Conservation (phyloP, 495 filamentous ascomycete species). For the Trichoderma gamsii region DNA sequence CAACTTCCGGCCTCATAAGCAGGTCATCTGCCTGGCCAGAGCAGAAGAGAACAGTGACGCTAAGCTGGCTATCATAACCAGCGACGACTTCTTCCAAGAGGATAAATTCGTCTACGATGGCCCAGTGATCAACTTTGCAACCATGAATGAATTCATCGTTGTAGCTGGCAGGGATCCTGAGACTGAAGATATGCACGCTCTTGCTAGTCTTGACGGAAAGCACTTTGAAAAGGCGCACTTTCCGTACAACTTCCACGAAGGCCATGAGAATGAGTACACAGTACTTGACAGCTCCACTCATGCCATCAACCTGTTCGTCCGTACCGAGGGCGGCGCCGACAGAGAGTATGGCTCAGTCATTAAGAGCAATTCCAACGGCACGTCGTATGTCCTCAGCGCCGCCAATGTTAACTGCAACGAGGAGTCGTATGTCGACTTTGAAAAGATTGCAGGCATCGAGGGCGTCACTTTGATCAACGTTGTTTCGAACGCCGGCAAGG, state of each 20-base stretch:
- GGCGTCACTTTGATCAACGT: conserved; percentile 83
- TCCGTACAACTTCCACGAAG: conserved; percentile 70
- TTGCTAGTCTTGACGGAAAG: conserved; percentile 75
- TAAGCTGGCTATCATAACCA: conserved; percentile 63
- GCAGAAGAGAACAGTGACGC: conserved; percentile 57
- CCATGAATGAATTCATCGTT: conserved; percentile 91
- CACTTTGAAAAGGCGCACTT: conserved; percentile 80
- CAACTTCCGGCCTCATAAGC: conserved; percentile 49
- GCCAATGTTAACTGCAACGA: conserved; percentile 69
- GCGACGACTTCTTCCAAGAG: conserved; percentile 66
- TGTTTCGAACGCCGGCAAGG: conserved; percentile 60
- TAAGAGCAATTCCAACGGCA: conserved; percentile 97
- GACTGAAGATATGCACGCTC: conserved; percentile 63
- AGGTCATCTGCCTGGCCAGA: conserved; percentile 77
- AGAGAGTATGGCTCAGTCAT: conserved; percentile 77
- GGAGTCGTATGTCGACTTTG: conserved; percentile 82
- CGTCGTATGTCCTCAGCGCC: conserved; percentile 80
- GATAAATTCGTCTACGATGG: conserved; percentile 48
- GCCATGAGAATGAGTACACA: conserved; percentile 74
- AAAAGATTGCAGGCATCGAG: conserved; percentile 87
- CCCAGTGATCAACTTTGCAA: conserved; percentile 78
- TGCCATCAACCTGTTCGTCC: conserved; percentile 87
- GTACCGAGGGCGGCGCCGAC: conserved; percentile 53
- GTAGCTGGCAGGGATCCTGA: conserved; percentile 67
- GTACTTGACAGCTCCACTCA: conserved; percentile 90